Conservation (phyloP, 2,329 filamentous ascomycete species). For the Colletotrichum australisinense region DNA sequence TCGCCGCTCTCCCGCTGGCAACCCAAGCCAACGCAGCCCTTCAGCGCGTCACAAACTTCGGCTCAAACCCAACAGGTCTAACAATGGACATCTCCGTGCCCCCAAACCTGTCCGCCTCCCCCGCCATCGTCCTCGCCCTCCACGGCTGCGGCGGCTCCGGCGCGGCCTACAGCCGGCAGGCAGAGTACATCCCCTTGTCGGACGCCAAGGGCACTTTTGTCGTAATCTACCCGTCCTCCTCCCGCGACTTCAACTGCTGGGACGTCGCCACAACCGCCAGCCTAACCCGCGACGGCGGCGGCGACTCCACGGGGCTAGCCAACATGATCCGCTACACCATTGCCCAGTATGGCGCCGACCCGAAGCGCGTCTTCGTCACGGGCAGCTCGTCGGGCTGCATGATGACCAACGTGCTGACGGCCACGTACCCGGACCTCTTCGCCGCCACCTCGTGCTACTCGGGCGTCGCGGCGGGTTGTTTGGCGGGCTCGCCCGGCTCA, state of each 20-base stretch:
- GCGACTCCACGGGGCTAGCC: constrained; percentile 59
- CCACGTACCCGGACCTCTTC: constrained; percentile 49
- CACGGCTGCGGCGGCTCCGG: constrained; percentile 36
- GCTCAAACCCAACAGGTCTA: constrained; percentile 32
- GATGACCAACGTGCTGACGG: constrained; percentile 50
- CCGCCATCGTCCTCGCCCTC: constrained; percentile 33
- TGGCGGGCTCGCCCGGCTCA: constrained; percentile 37
- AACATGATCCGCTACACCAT: constrained; percentile 63
- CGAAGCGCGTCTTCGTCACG: constrained; percentile 56
- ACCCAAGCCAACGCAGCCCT: constrained; percentile 8
- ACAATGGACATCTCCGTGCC: constrained; percentile 35
- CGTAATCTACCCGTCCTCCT: constrained; percentile 43
- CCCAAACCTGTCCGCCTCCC: constrained; percentile 12
- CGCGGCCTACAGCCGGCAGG: constrained; percentile 20
- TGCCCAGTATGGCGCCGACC: constrained; percentile 55
- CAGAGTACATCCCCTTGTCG: constrained; percentile 40
- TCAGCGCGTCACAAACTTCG: constrained; percentile 25
- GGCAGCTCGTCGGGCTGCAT: constrained; percentile 50
- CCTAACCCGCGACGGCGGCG: constrained; percentile 59
- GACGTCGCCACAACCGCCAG: constrained; percentile 58
- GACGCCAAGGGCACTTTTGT: constrained; percentile 59
- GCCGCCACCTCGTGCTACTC: constrained; percentile 47
- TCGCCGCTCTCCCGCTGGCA: constrained; percentile 3
- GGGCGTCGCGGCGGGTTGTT: constrained; percentile 47
- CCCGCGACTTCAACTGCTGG: constrained; percentile 54